A percentile compares a stretch with the other conserved stretches of the same genome.
Evolutionary conservation across 371 early-diverging fungal species (phyloP).

Genomic region (Rhizopus stolonifer): DNA sequence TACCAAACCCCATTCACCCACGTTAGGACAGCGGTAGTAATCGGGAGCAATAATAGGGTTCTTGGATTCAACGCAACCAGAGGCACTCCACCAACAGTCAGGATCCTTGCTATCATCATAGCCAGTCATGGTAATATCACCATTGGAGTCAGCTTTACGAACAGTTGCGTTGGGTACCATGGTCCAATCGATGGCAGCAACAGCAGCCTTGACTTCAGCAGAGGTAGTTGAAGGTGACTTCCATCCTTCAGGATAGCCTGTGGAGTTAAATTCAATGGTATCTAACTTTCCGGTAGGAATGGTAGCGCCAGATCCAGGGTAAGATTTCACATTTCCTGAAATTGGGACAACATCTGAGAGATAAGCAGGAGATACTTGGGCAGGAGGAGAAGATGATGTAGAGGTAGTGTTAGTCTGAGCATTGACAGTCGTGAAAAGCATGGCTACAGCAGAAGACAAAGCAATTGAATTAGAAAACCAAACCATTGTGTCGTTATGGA

Average conservation of each 20-base stretch:
- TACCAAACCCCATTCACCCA: conserved; percentile 47
- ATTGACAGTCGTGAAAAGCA: conserved; percentile 4
- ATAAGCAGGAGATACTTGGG: conserved; percentile 28
- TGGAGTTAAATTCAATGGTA: conserved; percentile 7
- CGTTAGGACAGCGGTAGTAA: conserved; percentile 36
- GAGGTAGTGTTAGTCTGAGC: conserved; percentile 21
- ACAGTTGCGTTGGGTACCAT: conserved; percentile 42
- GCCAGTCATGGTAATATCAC: conserved; percentile 21
- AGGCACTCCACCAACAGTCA: conserved; percentile 39
- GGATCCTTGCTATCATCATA: conserved; percentile 23
- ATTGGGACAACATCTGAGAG: conserved; percentile 19
- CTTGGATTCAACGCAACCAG: conserved; percentile 42
- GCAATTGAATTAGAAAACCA: conserved; percentile 1
- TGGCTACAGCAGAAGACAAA: conserved; percentile 4
- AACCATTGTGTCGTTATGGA: background rate
- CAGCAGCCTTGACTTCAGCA: conserved; percentile 38
- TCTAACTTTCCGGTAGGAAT: conserved; percentile 34
- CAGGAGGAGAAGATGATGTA: conserved; percentile 15
- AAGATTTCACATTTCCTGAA: conserved; percentile 21
- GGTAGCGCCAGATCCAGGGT: conserved; percentile 15
- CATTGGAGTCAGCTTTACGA: conserved; percentile 20
- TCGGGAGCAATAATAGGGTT: conserved; percentile 38
- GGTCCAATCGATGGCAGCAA: conserved; percentile 43
- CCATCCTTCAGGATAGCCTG: conserved; percentile 45
- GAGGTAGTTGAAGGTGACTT: conserved; percentile 27